phyloP scores from a whole-genome alignment of 495 filamentous ascomycete genomes.

The Tuber magnatum region DNA sequence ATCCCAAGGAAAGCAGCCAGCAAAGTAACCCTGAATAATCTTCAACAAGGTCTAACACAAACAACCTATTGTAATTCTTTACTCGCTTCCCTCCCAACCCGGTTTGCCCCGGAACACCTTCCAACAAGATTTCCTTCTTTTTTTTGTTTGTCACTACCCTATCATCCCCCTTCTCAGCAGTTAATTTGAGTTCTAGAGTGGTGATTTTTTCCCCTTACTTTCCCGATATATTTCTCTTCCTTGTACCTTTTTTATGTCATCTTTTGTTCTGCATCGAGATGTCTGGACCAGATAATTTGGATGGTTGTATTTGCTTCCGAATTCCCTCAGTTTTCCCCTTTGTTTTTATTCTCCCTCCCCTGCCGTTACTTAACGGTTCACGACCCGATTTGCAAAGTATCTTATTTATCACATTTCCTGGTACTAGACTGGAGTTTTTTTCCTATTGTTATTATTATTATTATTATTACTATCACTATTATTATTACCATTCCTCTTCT shows the following conservation, averaged over 20 bases:
- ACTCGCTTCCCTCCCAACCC: neutral
- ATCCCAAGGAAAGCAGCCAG: slow-evolving; percentile 27
- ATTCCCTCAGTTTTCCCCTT: neutral
- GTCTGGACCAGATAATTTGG: neutral
- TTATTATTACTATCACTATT: neutral
- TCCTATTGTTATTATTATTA: too few species aligned
- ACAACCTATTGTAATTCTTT: neutral
- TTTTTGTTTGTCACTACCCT: neutral
- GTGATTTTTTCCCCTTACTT: neutral
- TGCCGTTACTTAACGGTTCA: neutral
- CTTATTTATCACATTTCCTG: neutral
- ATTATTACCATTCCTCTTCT: neutral
- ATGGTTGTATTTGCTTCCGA: neutral
- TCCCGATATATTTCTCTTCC: neutral
- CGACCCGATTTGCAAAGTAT: neutral
- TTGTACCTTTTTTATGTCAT: neutral
- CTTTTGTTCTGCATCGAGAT: neutral
- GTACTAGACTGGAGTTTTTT: neutral
- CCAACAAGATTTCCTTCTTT: neutral
- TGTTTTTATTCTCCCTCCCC: neutral
- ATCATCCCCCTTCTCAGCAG: neutral
- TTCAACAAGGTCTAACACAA: neutral
- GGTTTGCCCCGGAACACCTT: neutral
- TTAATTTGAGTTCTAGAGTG: neutral
- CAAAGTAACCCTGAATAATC: neutral